Conservation (phyloP, 805 yeast genomes). For the Spathaspora sp. region DNA sequence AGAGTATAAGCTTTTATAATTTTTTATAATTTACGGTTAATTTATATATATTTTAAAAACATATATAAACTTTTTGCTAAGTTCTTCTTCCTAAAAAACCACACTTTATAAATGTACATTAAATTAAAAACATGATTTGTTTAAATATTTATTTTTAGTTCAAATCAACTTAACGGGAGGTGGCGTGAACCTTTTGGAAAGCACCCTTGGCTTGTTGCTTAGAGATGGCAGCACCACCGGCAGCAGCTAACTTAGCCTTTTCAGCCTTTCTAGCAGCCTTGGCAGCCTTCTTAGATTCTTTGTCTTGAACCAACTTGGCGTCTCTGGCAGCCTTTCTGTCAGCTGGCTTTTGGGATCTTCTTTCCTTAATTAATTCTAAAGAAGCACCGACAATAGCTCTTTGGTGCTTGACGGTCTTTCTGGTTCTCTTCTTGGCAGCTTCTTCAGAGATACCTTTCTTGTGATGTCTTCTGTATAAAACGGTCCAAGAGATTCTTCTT, state of each 20-base stretch:
- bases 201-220: constrained; percentile 98
- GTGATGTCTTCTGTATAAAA: constrained; percentile 99
- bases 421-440: constrained; percentile 92
- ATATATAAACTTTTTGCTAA: constrained; percentile 3
- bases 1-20: constrained; percentile 12
- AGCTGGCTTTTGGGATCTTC: constrained; percentile 94
- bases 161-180: constrained; percentile 73
- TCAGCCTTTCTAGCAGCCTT: constrained; percentile 95
- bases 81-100: background rate
- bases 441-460: constrained; percentile 99
- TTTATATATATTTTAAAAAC: constrained; percentile 4
- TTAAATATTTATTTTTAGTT: background rate
- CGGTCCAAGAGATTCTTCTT: constrained; percentile 99
- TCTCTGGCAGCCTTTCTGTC: constrained; percentile 98
- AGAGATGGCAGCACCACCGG: constrained; percentile 65
- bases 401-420: constrained; percentile 97
- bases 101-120: constrained; percentile 4
- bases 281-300: constrained; percentile 85
- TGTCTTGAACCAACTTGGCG: constrained; percentile 76
- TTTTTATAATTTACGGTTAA: background rate
- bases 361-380: constrained; percentile 95
- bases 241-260: constrained; percentile 77
- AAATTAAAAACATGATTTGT: constrained; percentile 2
- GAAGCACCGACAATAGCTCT: constrained; percentile 99
- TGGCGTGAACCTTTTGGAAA: constrained; percentile 93